Evolutionary conservation across 306 rosid genomes (phyloP).

Genomic region (Vicia sativa): DNA sequence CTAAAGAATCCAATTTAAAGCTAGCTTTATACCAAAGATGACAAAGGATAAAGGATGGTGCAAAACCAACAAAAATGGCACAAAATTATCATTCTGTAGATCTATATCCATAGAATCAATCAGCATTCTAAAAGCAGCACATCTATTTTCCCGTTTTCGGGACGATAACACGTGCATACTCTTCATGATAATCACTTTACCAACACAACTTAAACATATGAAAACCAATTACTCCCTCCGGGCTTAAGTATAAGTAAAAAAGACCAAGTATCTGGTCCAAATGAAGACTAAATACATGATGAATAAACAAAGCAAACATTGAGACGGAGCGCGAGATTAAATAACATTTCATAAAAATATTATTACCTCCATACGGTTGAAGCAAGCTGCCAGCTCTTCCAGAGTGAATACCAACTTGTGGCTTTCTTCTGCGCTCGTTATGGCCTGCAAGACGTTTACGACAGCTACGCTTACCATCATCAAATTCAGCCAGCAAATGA

Average conservation of each 20-base stretch:
- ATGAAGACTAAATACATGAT: neutral
- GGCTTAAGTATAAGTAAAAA: neutral
- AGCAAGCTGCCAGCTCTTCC: slow-evolving; percentile 67
- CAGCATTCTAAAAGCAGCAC: neutral
- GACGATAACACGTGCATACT: slow-evolving; percentile 8
- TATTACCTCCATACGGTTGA: slow-evolving; percentile 69
- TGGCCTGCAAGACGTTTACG: slow-evolving; percentile 97
- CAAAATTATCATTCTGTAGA: slow-evolving; percentile 2
- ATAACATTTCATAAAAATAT: slow-evolving; percentile 5
- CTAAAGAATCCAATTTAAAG: slow-evolving; percentile 35
- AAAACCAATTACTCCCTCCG: slow-evolving; percentile 4
- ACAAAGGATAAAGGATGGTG: slow-evolving; percentile 36
- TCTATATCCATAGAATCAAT: slow-evolving; percentile 5
- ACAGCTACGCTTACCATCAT: slow-evolving; percentile 96
- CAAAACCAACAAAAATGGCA: slow-evolving; percentile 22
- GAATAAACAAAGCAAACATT: neutral
- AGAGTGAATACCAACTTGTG: slow-evolving; percentile 62
- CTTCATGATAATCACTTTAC: neutral
- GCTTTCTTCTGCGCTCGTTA: slow-evolving; percentile 90
- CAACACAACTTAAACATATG: neutral
- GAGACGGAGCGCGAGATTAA: neutral
- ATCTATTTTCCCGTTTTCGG: neutral
- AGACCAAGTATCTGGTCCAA: neutral
- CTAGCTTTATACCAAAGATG: slow-evolving; percentile 19
- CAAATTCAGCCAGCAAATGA: slow-evolving; percentile 93